Percentiles rank a stretch among this genome's conserved stretches.
Evolutionary conservation across 2,329 filamentous ascomycete species (phyloP).

Genomic region (Microcyclospora pomicola): DNA sequence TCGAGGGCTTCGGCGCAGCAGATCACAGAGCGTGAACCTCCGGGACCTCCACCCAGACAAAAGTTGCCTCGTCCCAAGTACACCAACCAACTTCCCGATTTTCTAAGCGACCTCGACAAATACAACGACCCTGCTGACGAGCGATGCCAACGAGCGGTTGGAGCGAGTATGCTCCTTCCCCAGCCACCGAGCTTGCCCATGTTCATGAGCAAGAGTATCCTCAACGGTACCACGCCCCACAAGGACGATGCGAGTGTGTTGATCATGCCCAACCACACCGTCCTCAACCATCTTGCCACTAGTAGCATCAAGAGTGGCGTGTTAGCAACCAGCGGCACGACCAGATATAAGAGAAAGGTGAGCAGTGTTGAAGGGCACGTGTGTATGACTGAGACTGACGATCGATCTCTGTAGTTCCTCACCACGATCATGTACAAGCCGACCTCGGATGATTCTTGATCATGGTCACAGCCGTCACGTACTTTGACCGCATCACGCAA

Average conservation of each 20-base stretch:
- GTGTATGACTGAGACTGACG: not conserved
- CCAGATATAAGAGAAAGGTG: conserved; percentile 88
- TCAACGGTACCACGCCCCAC: conserved; percentile 81
- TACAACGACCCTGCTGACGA: conserved; percentile 47
- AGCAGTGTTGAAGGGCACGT: not conserved
- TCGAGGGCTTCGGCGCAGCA: conserved; percentile 1
- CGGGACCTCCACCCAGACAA: conserved; percentile 11
- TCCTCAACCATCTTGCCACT: conserved; percentile 89
- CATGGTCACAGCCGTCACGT: no score
- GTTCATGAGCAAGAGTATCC: conserved; percentile 84
- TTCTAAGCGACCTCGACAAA: conserved; percentile 70
- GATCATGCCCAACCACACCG: conserved; percentile 93
- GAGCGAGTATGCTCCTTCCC: conserved; percentile 61
- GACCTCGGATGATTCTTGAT: conserved; percentile 35
- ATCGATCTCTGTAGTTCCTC: conserved; percentile 53
- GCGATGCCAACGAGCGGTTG: conserved; percentile 58
- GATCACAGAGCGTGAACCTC: conserved; percentile 4
- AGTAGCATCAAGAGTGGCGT: conserved; percentile 97
- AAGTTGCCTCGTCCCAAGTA: conserved; percentile 44
- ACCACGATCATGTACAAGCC: conserved; percentile 98
- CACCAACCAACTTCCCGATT: conserved; percentile 63
- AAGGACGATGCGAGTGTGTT: conserved; percentile 97
- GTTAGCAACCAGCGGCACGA: conserved; percentile 87
- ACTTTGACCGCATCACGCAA: no score
- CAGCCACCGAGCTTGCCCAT: conserved; percentile 74